Base-by-base conservation (phyloP, 306 rosid species). In the Cucumis cinereus region DNA sequence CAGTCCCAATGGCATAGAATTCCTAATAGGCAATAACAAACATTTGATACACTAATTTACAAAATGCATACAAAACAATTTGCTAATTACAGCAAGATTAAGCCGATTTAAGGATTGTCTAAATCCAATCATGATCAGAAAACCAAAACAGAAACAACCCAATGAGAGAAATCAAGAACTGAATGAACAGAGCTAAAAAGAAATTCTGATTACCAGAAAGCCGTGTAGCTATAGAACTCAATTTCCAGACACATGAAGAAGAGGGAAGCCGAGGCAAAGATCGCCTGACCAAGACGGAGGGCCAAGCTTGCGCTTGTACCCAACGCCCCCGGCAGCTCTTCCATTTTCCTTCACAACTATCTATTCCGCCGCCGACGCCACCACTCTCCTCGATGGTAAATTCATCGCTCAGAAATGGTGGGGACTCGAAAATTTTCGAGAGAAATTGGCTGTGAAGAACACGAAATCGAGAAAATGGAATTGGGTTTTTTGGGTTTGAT, bases 301-400 rank as follows among this genome's bases (percentile, higher is more conserved):
- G 96, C 96, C 79, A 92, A 89, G 84, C 99, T 90, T 71, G 98
- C 93, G 78, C 96, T 92, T 26, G 91, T 92, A 66, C 99, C 99
- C 86, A 94, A 88, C 30, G 95, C 87, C 41, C 99, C 99, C 5
- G 96, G 92, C 85, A 92, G 38, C 73, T 92, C 96, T 72, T 87
- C 97, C 97, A 90, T 93, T 77, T 71, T 76, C 55, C 36, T 72
- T 78, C 53, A 80, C 85, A 78, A 73, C 80, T 43, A 14, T 45
- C 57, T 45, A 22, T 2, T 23, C 33, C 36, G 54, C n/a, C 57
- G 38, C 12, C 14, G 4, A 19, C 57, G 40, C 12, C 24, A 1
- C 36, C 38, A 7, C 73, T 26, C 17, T 13, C 41, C 59, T 49
- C 22, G 24, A 71, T 49, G 24, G 43, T 71, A 71, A 50, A 49